These are phyloP conservation scores for Globisporangium paddicum DNA, from an alignment of 352 stramenopile species.

Conservation along the genomic window DNA sequence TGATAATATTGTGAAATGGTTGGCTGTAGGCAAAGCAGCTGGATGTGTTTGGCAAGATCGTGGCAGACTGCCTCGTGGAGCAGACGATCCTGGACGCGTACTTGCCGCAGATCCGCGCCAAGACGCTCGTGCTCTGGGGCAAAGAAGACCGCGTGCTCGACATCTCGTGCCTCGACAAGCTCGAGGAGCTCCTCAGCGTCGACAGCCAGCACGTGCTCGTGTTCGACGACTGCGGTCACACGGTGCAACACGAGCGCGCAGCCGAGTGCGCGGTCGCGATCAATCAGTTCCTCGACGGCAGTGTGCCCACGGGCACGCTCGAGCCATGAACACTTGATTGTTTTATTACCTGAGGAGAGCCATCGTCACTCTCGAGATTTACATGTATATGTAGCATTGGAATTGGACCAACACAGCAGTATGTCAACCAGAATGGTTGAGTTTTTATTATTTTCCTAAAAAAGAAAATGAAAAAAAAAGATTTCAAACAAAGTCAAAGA, in stretches of 20 bases:
- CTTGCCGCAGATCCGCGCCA: slow-evolving; percentile 44
- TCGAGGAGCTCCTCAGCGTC: slow-evolving; percentile 38
- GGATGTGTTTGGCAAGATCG: slow-evolving; percentile 55
- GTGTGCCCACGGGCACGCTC: slow-evolving; percentile 5
- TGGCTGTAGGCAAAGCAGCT: slow-evolving; percentile 30
- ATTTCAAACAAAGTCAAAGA: slow-evolving; percentile 1
- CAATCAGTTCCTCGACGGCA: slow-evolving; percentile 44
- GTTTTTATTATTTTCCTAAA: slow-evolving; percentile 2
- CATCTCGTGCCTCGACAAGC: slow-evolving; percentile 56
- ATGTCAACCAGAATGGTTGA: not conserved
- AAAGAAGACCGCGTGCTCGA: slow-evolving; percentile 66
- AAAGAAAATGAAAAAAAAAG: not conserved
- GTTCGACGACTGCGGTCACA: slow-evolving; percentile 63
- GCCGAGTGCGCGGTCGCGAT: slow-evolving; percentile 52
- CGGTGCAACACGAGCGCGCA: slow-evolving; percentile 62
- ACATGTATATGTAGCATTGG: no score
- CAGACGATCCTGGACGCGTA: slow-evolving; percentile 57
- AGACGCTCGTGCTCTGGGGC: slow-evolving; percentile 66
- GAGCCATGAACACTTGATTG: no score
- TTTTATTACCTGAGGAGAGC: no score
- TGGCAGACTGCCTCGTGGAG: slow-evolving; percentile 41
- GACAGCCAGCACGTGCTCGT: slow-evolving; percentile 37
- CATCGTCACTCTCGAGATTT: no score
- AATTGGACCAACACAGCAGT: no score
- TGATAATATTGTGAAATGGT: not conserved